Evolutionary conservation across 148 eudicot species (phyloP), one percentile per base, ranked within the genome.

Genomic region (Agrostemma githago): DNA sequence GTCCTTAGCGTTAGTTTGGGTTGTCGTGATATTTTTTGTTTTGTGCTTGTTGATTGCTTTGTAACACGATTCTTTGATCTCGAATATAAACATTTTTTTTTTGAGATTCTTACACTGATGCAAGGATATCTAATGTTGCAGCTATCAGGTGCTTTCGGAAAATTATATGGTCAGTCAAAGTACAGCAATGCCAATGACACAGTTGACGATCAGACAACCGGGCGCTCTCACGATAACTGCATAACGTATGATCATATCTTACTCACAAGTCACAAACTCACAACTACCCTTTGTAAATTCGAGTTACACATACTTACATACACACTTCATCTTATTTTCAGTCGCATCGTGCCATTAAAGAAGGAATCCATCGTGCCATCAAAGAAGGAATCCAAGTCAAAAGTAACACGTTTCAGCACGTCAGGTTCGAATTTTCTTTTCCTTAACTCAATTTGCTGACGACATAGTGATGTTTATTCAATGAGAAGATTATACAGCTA

Each of bases 121-220:
- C 65, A 72, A 58, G 58, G 72, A 3, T 26, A 53, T 70, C 20
- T 54, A 38, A 41, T 8, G 37, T 48, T 81, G 11, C 90, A 95
- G 99, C 72, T 89, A 67, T 90, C 99, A 14, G 99, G 82, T 82
- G 97, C 96, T 70, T 90, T 95, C 83, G 97, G 97, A 68, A 92
- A 90, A 81, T 77, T 92, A 26, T 92, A 95, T 62, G 89, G 99
- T 73, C 97, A 92, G 81, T 86, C 99, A 67, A 95, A 80, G 79
- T 78, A 85, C 72, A 84, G 90, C 79, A 67, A 64, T 70, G 79
- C 77, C 82, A 85, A 83, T 83, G 88, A 92, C 73, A 63, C 75
- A 43, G 66, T 41, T 10, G 86, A 84, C 61, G 77, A 79, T 65
- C 80, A 72, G 73, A 77, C 70, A 46, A 85, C 74, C 68, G 90